Evolutionary conservation across 2,329 filamentous ascomycete species (phyloP).

Genomic region (Botrytis galanthina): DNA sequence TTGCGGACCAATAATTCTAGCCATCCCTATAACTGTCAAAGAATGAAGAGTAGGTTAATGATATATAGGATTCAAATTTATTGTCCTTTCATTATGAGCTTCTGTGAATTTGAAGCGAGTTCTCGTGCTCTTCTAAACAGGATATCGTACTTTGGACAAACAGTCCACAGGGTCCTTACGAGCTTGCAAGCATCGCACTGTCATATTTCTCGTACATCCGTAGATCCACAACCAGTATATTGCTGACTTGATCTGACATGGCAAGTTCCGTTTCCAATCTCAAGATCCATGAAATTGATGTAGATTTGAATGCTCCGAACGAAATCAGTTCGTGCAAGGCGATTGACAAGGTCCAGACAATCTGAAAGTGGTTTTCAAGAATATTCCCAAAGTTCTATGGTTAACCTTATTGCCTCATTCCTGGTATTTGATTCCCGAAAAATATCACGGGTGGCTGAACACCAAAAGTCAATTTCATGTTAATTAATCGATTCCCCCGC

Average conservation of each 20-base stretch:
- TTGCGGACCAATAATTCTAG: not conserved
- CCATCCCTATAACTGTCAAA: not conserved
- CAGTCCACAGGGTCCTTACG: not conserved
- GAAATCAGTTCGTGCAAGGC: not conserved
- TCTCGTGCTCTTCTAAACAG: not conserved
- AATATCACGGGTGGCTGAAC: not conserved
- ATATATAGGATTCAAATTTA: not conserved
- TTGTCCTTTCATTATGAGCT: not conserved
- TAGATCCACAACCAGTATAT: not conserved
- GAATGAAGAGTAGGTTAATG: not conserved
- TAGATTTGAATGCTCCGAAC: not conserved
- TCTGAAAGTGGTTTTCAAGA: not conserved
- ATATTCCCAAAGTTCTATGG: not conserved
- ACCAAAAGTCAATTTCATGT: not conserved
- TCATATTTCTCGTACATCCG: not conserved
- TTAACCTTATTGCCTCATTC: not conserved
- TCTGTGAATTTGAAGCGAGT: not conserved
- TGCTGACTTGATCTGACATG: constrained; percentile 5
- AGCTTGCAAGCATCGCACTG: not conserved
- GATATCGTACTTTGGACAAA: not conserved
- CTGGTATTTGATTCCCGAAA: not conserved
- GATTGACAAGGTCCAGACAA: not conserved
- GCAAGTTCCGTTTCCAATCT: not conserved
- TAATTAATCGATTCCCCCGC: not conserved
- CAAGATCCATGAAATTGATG: not conserved